Evolutionary conservation across 1,284 basidiomycete species (phyloP), one percentile per base, ranked within the genome.

Genomic region (Rhodotorula sp.): DNA sequence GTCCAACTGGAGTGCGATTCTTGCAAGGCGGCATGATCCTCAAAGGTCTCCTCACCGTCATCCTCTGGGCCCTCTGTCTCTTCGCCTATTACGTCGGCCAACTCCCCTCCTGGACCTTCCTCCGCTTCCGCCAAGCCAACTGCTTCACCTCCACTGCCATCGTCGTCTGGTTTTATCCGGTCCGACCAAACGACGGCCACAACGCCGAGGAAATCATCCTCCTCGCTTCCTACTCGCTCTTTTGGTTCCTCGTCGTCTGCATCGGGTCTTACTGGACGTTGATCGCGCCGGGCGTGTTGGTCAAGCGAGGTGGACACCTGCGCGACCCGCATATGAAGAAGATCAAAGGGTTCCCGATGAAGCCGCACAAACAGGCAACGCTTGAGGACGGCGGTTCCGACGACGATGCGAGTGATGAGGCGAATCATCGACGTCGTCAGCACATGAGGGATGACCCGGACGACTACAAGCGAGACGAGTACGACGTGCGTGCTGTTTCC

Each of bases 251-350:
- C 57, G 53, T 68, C 49, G 59, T 73, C 17, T 32, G 32, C 30
- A 44, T 59, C 29, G 72, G 72, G 2, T 70, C 72, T 5, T 73
- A 70, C 54, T 73, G 72, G 72, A 63, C 68, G 15, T 51, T 71
- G 17, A 64, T 67, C 52, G 72, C 72, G 8, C 72, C 72, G 11
- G 44, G 59, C 17, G 59, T 70, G 4, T 61, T 73, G n/a, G 46
- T 59, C 29, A 54, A 52, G 19, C 47, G 67, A 7, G 71, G 71
- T 3, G 71, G 71, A 7, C 62, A 66, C 29, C 47, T 72, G 17
- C 58, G 66, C 55, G 66, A 67, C 60, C 66, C 66, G 46, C 34
- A 44, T 8, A 59, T 62, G 63, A 60, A 64, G 29, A 63, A 68
- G 34, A 59, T 63, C 48, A 46, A 61, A 49, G 66, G 51, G n/a